These are phyloP conservation scores for Trichothecium sympodiale DNA, from an alignment of 2,329 filamentous ascomycete species.

Conservation along the genomic window DNA sequence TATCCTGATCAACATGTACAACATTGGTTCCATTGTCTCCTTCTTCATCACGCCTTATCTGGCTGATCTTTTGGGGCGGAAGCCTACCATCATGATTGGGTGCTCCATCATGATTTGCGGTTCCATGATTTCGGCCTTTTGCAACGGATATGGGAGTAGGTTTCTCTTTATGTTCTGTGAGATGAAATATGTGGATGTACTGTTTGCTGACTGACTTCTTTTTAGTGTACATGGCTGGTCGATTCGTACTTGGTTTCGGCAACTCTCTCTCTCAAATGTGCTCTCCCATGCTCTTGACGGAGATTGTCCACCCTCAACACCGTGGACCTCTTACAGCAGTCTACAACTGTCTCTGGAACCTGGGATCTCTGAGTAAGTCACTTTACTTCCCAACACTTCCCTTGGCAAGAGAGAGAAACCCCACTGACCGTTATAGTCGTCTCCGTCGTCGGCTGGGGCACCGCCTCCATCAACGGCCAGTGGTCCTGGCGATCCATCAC, in stretches of 20 bases:
- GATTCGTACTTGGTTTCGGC: slow-evolving; percentile 47
- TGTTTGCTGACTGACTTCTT: slow-evolving; percentile 4
- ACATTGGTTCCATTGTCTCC: slow-evolving; percentile 35
- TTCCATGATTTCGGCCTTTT: slow-evolving; percentile 28
- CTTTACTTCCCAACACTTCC: too few relatives aligned
- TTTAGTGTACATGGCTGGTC: slow-evolving; percentile 27
- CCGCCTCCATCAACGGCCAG: slow-evolving; percentile 41
- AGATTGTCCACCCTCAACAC: slow-evolving; percentile 59
- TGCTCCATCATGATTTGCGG: slow-evolving; percentile 35
- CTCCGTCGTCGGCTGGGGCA: slow-evolving; percentile 53
- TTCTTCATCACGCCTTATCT: slow-evolving; percentile 35
- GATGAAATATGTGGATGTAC: too few relatives aligned
- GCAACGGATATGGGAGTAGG: slow-evolving; percentile 31
- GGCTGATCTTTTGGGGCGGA: slow-evolving; percentile 31
- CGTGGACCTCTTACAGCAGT: slow-evolving; percentile 53
- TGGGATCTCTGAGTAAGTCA: slow-evolving; percentile 34
- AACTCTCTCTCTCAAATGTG: slow-evolving; percentile 54
- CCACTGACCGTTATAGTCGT: slow-evolving; percentile 24
- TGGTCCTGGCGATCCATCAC: slow-evolving; percentile 60
- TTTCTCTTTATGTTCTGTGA: slow-evolving; percentile 1
- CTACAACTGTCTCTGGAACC: slow-evolving; percentile 59
- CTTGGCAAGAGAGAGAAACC: slow-evolving; percentile 1
- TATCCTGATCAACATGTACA: slow-evolving; percentile 40
- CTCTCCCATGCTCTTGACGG: slow-evolving; percentile 52
- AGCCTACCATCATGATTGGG: slow-evolving; percentile 29